Evolutionary conservation across 441 rosid species (phyloP), one percentile per base, ranked within the genome.

Genomic region (Pelargonium australe): DNA sequence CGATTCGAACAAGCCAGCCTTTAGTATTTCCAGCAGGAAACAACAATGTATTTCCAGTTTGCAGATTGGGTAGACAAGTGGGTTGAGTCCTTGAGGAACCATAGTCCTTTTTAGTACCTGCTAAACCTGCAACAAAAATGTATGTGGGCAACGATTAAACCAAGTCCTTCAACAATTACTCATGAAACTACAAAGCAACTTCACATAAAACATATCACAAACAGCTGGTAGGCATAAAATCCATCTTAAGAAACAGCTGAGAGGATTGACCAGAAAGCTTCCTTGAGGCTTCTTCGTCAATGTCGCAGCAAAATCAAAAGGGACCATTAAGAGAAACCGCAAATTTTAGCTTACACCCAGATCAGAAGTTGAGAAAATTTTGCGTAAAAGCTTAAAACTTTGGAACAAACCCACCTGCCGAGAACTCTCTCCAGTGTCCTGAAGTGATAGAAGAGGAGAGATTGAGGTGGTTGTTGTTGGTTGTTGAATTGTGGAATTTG

Each of bases 1-100:
- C 85, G 64, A 91, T 66, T 64, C 78, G 83, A 20, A 94, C 95
- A 68, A 88, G 80, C 95, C 94, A 87, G 64, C 81, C 81, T 74
- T 84, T 89, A 13, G 84, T 82, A 68, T 75, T 82, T 55, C 86
- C 88, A 8, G 77, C 44, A 12, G 83, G 88, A 83, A 91, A 94
- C 84, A 91, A 81, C 69, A 72, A 73, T 5, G 66, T 77, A 74
- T 69, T 67, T 67, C 69, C 78, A 60, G 7, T 64, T 70, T 78
- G 80, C 13, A 70, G 63, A 44, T 58, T 49, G 4, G 71, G 67
- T 31, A 57, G 25, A 44, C 72, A 62, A 47, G 68, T 60, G 12
- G 72, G 61, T 58, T 49, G 61, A 47, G 31, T 31, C 34, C 44
- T 71, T 53, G 77, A 80, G 62, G 55, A 37, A 70, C 72, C 72